Conservation (phyloP, 31 red algal genomes). For the Endocladia muricata region DNA sequence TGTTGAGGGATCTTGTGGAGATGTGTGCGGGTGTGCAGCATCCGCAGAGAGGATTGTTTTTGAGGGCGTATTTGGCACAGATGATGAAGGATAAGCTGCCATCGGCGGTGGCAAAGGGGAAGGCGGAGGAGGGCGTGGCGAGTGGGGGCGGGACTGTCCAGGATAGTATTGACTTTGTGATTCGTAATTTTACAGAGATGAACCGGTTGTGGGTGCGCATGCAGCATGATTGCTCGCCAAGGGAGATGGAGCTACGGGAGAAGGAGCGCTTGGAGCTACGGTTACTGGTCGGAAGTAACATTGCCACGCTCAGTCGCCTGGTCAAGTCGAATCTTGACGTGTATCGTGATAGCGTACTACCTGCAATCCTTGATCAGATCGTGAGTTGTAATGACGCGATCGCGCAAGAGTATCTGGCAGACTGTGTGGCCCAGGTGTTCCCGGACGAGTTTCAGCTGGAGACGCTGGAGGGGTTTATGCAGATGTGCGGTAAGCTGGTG, state of each 20-base stretch:
- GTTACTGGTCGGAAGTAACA: slow-evolving; percentile 82
- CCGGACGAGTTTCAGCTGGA: slow-evolving; percentile 90
- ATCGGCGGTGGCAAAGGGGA: not conserved
- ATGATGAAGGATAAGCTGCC: slow-evolving; percentile 82
- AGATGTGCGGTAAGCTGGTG: slow-evolving; percentile 55
- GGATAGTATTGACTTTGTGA: slow-evolving; percentile 76
- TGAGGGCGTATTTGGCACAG: slow-evolving; percentile 81
- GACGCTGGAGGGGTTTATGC: slow-evolving; percentile 66
- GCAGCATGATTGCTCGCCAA: slow-evolving; percentile 63
- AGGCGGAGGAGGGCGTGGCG: slow-evolving; percentile 3
- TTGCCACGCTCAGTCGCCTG: slow-evolving; percentile 69
- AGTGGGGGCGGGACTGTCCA: slow-evolving; percentile 28
- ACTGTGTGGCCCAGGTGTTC: slow-evolving; percentile 96
- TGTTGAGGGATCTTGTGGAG: slow-evolving; percentile 86
- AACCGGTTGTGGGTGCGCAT: slow-evolving; percentile 92
- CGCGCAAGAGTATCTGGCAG: slow-evolving; percentile 90
- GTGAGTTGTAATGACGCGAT: slow-evolving; percentile 74
- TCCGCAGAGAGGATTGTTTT: slow-evolving; percentile 82
- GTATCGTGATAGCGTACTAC: slow-evolving; percentile 74
- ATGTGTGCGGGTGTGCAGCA: slow-evolving; percentile 91
- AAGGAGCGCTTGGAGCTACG: slow-evolving; percentile 77
- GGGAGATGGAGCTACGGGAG: slow-evolving; percentile 45
- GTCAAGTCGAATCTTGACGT: slow-evolving; percentile 26
- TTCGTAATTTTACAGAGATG: slow-evolving; percentile 93
- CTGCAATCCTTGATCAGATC: slow-evolving; percentile 71